Evolutionary conservation across 163 green algal species (phyloP).

Genomic region (Chloroidium sp.): DNA sequence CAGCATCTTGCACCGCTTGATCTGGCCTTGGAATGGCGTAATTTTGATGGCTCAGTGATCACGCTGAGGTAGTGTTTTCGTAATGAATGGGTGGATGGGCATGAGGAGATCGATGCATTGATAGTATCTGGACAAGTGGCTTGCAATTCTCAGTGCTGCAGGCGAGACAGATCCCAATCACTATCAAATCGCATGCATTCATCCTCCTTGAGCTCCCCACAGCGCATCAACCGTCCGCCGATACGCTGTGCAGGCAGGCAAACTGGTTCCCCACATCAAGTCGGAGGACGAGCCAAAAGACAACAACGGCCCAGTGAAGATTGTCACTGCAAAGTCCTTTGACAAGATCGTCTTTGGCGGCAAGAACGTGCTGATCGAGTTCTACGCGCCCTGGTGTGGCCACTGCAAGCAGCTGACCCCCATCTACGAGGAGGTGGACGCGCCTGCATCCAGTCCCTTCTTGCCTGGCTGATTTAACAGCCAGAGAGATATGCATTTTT

Average conservation of each 20-base stretch:
- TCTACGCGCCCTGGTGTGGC: slow-evolving; percentile 44
- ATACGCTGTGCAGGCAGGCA: slow-evolving; percentile 28
- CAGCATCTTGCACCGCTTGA: too few relatives aligned
- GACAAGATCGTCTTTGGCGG: slow-evolving; percentile 43
- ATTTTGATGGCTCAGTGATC: too few relatives aligned
- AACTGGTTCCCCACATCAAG: slow-evolving; percentile 37
- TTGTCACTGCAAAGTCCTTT: slow-evolving; percentile 51
- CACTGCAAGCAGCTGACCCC: slow-evolving; percentile 36
- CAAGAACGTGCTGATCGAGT: slow-evolving; percentile 57
- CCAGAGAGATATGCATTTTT: too few relatives aligned
- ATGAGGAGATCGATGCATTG: too few relatives aligned
- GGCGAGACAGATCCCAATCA: not conserved
- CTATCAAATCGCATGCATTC: not conserved
- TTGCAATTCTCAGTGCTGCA: not conserved
- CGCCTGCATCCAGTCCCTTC: not conserved
- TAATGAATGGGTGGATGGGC: too few relatives aligned
- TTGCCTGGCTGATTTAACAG: not conserved
- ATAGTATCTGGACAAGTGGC: too few relatives aligned
- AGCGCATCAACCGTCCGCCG: not conserved
- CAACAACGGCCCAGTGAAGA: slow-evolving; percentile 46
- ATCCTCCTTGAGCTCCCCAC: not conserved
- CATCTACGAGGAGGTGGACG: slow-evolving; percentile 25
- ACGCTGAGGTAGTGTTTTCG: too few relatives aligned
- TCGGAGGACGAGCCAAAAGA: slow-evolving; percentile 35
- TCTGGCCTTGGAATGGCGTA: too few relatives aligned